phyloP scores from a whole-genome alignment of 1,284 basidiomycete genomes.

The Ceratobasidium papillatum region DNA sequence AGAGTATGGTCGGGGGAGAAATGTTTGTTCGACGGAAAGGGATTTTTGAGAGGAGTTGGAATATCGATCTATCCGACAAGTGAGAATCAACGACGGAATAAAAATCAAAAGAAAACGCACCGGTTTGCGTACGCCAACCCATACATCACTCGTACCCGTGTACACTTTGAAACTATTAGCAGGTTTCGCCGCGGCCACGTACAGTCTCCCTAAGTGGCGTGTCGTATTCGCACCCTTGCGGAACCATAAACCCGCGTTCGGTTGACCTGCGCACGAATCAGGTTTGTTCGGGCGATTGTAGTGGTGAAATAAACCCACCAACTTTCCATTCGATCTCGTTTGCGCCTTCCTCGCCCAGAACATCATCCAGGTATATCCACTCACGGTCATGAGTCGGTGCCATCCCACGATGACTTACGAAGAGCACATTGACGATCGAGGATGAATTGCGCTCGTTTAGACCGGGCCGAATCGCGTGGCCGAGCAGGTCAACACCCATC shows the following conservation, averaged over 20 bases:
- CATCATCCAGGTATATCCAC: slow-evolving; percentile 82
- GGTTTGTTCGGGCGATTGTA: too few relatives aligned
- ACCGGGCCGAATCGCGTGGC: slow-evolving; percentile 68
- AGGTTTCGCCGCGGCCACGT: slow-evolving; percentile 59
- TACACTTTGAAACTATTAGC: slow-evolving; percentile 79
- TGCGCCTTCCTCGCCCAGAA: slow-evolving; percentile 73
- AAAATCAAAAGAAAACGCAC: neutral
- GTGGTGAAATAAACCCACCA: neutral
- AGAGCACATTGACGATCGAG: slow-evolving; percentile 85
- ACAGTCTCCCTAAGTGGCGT: slow-evolving; percentile 64
- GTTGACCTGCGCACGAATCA: slow-evolving; percentile 67
- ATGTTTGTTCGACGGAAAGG: slow-evolving; percentile 75
- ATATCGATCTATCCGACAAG: slow-evolving; percentile 32
- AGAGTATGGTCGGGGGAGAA: slow-evolving; percentile 65
- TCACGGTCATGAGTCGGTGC: slow-evolving; percentile 80
- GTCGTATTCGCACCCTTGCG: slow-evolving; percentile 63
- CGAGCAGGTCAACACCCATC: slow-evolving; percentile 74
- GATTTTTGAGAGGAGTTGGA: slow-evolving; percentile 18
- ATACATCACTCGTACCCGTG: slow-evolving; percentile 60
- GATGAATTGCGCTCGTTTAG: slow-evolving; percentile 78
- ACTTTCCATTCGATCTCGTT: slow-evolving; percentile 50
- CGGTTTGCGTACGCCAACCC: slow-evolving; percentile 1
- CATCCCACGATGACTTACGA: slow-evolving; percentile 96
- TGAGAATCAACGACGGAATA: neutral
- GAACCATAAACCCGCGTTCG: slow-evolving; percentile 84